phyloP scores from a whole-genome alignment of 1,139 yeast genomes.

The Candida mesenterica region DNA sequence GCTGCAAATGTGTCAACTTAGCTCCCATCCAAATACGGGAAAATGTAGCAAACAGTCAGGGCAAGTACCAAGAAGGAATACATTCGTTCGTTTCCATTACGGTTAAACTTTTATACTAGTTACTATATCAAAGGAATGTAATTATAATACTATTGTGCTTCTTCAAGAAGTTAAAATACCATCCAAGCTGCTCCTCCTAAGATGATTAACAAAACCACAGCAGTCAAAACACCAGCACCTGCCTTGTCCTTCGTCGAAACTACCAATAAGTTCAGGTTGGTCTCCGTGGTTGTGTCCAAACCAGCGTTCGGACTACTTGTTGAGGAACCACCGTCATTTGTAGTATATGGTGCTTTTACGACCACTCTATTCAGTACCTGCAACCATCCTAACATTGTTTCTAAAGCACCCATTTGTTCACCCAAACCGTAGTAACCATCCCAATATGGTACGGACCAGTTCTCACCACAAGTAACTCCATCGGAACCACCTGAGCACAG shows the following conservation, averaged over 20 bases:
- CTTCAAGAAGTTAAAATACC: constrained; percentile 29
- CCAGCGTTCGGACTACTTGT: constrained; percentile 49
- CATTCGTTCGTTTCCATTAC: too few species aligned
- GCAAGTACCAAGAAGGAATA: too few species aligned
- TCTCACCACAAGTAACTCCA: constrained; percentile 85
- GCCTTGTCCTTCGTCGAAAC: constrained; percentile 43
- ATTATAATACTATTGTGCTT: too few species aligned
- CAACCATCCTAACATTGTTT: constrained; percentile 65
- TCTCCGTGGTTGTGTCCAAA: constrained; percentile 18
- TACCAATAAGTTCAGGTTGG: constrained; percentile 30
- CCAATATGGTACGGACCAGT: constrained; percentile 74
- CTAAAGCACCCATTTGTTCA: constrained; percentile 88
- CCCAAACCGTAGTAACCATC: constrained; percentile 87
- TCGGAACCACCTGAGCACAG: constrained; percentile 86
- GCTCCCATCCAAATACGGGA: too few species aligned
- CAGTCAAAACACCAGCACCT: constrained; percentile 49
- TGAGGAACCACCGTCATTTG: constrained; percentile 59
- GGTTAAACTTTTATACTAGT: too few species aligned
- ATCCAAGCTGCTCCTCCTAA: constrained; percentile 47
- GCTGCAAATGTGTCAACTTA: too few species aligned
- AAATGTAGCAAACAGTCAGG: too few species aligned
- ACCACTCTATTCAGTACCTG: constrained; percentile 20
- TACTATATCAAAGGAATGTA: too few species aligned
- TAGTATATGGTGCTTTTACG: constrained; percentile 58
- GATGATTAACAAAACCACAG: constrained; percentile 36